These are phyloP conservation scores for Bruguiera sexangula DNA, from an alignment of 345 rosid genomes.

Conservation along the genomic window DNA sequence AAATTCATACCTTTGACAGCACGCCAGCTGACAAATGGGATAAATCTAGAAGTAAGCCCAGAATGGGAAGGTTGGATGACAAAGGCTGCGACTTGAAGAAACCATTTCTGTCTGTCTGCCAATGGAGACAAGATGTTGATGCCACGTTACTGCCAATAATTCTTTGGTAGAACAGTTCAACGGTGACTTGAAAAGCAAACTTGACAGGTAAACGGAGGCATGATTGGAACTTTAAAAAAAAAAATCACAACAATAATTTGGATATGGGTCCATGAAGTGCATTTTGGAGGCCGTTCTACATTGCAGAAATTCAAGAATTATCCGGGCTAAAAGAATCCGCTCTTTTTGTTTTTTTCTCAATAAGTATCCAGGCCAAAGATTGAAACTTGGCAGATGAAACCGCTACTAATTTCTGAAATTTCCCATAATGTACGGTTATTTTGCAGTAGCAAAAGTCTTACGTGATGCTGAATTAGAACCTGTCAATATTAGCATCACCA, in stretches of 20 bases:
- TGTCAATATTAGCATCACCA: too few species aligned
- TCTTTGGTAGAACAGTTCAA: not conserved
- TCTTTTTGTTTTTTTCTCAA: too few species aligned
- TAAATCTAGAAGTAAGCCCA: not conserved
- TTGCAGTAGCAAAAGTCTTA: too few species aligned
- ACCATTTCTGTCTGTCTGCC: not conserved
- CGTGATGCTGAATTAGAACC: too few species aligned
- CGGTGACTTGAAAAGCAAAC: not conserved
- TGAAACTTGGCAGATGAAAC: too few species aligned
- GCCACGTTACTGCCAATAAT: not conserved
- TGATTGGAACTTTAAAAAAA: not conserved
- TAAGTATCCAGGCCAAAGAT: too few species aligned
- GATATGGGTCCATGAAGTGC: not conserved
- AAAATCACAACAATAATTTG: not conserved
- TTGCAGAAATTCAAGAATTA: not conserved
- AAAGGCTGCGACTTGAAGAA: not conserved
- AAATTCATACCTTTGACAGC: not conserved
- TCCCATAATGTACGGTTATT: too few species aligned
- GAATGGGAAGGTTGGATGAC: not conserved
- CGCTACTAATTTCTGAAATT: too few species aligned
- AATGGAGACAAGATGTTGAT: conserved; percentile 1
- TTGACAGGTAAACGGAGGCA: not conserved
- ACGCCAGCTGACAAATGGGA: not conserved
- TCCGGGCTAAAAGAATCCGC: not conserved
- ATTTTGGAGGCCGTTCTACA: not conserved